phyloP scores from a whole-genome alignment of 306 rosid species.

The Lotus japonicus region DNA sequence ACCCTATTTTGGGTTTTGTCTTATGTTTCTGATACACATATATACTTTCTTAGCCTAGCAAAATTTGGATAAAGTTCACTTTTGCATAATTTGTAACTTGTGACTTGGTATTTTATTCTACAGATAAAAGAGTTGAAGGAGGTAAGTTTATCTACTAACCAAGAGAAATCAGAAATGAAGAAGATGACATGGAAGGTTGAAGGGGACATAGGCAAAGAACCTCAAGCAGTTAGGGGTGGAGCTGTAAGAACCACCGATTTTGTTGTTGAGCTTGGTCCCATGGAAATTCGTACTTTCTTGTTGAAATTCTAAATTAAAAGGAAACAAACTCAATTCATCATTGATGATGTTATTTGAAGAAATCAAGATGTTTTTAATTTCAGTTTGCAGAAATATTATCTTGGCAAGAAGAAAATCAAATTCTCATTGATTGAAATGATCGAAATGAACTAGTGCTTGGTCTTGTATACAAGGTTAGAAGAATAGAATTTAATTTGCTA shows the following conservation, averaged over 20 bases:
- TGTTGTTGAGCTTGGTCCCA: slow-evolving; percentile 73
- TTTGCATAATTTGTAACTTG: background rate
- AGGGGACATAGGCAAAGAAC: slow-evolving; percentile 29
- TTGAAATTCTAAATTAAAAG: slow-evolving; percentile 32
- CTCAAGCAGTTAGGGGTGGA: slow-evolving; percentile 41
- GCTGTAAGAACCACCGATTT: slow-evolving; percentile 28
- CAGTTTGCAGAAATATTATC: background rate
- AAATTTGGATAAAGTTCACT: too few species aligned
- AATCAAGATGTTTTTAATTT: background rate
- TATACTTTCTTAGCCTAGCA: too few species aligned
- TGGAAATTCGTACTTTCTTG: slow-evolving; percentile 74
- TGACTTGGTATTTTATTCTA: slow-evolving; percentile 2
- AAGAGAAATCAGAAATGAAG: slow-evolving; percentile 63
- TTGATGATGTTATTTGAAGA: background rate
- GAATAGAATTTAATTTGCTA: too few species aligned
- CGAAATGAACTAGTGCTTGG: too few species aligned
- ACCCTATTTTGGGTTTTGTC: background rate
- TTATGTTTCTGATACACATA: background rate
- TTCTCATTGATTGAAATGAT: too few species aligned
- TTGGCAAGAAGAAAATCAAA: too few species aligned
- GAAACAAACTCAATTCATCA: background rate
- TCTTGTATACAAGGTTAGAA: too few species aligned
- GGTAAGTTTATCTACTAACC: slow-evolving; percentile 65
- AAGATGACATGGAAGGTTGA: slow-evolving; percentile 58
- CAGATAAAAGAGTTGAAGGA: slow-evolving; percentile 59